These are phyloP conservation scores for Nannochloropsis granulata DNA, from an alignment of 108 stramenopile genomes.

Conservation along the genomic window DNA sequence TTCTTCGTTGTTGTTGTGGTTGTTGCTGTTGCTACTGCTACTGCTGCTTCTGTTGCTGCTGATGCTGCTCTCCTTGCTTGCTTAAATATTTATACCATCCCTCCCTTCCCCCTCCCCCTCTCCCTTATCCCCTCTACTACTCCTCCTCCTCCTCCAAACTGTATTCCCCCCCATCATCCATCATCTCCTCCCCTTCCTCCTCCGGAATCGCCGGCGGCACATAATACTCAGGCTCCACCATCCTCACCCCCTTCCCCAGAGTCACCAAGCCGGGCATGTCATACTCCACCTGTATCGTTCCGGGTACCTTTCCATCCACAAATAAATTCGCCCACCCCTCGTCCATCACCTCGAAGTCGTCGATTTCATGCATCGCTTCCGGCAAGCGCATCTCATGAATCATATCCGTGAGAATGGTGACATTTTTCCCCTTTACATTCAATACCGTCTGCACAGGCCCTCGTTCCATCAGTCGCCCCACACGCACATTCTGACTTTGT, in stretches of 20 bases:
- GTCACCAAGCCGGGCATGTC: not conserved
- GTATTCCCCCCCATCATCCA: not conserved
- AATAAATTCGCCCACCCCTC: not conserved
- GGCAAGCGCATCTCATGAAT: not conserved
- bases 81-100: too few species aligned
- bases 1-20: too few species aligned
- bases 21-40: too few species aligned
- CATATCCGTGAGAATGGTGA: not conserved
- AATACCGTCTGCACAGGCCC: not conserved
- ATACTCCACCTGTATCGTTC: not conserved
- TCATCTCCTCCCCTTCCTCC: not conserved
- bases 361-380: not conserved
- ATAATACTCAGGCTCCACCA: not conserved
- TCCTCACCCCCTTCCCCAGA: not conserved
- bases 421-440: not conserved
- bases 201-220: not conserved
- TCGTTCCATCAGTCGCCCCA: not conserved
- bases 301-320: not conserved
- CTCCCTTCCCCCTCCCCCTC: too few species aligned
- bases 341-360: not conserved
- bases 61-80: too few species aligned
- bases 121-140: not conserved
- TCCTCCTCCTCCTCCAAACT: not conserved
- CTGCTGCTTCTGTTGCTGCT: too few species aligned
- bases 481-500: not conserved